A percentile compares a stretch with the other conserved stretches of the same genome.
Evolutionary conservation across 129 eudicot genomes (phyloP).

Genomic region (Kitagawia praeruptora): DNA sequence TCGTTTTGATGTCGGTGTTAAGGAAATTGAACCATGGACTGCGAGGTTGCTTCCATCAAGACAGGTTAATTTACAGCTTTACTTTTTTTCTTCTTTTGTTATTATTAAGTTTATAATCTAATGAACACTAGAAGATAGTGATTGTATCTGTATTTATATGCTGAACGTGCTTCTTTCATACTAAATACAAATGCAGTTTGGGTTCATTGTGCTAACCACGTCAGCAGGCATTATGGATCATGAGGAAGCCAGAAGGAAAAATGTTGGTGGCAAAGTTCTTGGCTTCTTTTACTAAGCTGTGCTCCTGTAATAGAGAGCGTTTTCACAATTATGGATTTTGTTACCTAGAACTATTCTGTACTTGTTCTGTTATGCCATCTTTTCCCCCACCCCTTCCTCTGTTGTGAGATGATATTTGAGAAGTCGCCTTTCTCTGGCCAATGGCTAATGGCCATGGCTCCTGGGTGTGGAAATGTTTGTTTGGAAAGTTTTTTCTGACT

Average conservation of each 20-base stretch:
- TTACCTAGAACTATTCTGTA: background rate
- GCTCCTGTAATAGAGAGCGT: background rate
- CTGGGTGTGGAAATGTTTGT: background rate
- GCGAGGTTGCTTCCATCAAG: constrained; percentile 13
- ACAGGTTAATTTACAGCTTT: background rate
- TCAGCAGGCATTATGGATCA: constrained; percentile 15
- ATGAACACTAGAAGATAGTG: background rate
- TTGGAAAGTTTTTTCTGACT: background rate
- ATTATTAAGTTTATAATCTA: background rate
- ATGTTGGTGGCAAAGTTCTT: constrained; percentile 15
- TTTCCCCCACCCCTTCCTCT: background rate
- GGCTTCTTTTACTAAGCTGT: constrained; percentile 13
- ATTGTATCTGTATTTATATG: background rate
- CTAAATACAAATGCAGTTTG: constrained; percentile 3
- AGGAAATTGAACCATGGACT: constrained; percentile 16
- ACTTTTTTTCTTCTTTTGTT: background rate
- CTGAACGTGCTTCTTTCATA: background rate
- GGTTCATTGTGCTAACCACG: constrained; percentile 11
- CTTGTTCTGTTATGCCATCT: background rate
- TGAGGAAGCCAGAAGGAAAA: constrained; percentile 15
- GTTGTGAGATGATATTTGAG: background rate
- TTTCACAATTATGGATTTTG: background rate
- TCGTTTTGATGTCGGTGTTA: constrained; percentile 11
- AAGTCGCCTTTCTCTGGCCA: background rate
- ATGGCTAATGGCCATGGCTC: background rate